Evolutionary conservation across 352 stramenopile species (phyloP).

Genomic region (Phytophthora sansomeana): DNA sequence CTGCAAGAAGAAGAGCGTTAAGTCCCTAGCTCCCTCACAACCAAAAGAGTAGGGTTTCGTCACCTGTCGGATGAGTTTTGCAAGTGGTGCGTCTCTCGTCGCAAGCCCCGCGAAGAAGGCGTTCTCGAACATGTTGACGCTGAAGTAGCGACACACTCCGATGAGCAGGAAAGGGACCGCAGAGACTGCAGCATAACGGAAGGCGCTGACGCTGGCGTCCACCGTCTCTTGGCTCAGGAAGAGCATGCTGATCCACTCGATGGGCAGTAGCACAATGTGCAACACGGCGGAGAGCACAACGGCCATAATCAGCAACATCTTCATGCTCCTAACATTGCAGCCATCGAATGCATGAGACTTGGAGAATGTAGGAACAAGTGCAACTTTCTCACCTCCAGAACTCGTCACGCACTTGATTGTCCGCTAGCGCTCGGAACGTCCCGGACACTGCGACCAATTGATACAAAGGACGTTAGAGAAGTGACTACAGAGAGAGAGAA

Average conservation of each 20-base stretch:
- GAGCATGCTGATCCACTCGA: slow-evolving; percentile 65
- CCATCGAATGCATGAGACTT: slow-evolving; percentile 12
- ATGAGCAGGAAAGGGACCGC: slow-evolving; percentile 69
- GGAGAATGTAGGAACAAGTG: slow-evolving; percentile 4
- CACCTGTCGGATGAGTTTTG: slow-evolving; percentile 52
- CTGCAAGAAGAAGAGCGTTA: slow-evolving; percentile 12
- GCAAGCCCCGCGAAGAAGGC: slow-evolving; percentile 74
- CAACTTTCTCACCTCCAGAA: slow-evolving; percentile 49
- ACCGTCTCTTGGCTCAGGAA: slow-evolving; percentile 50
- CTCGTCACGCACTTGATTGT: slow-evolving; percentile 51
- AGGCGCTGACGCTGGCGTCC: slow-evolving; percentile 56
- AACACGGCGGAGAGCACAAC: slow-evolving; percentile 61
- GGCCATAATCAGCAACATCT: slow-evolving; percentile 58
- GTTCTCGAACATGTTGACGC: slow-evolving; percentile 71
- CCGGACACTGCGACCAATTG: slow-evolving; percentile 24
- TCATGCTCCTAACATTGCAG: slow-evolving; percentile 44
- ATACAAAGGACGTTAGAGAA: slow-evolving; percentile 4
- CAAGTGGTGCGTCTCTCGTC: slow-evolving; percentile 49
- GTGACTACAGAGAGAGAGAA: neutral
- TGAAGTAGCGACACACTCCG: slow-evolving; percentile 61
- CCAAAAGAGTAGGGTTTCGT: neutral
- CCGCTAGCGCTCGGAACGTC: slow-evolving; percentile 49
- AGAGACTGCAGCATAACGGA: slow-evolving; percentile 57
- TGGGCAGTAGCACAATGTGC: slow-evolving; percentile 57
- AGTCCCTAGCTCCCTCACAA: neutral